Evolutionary conservation across 768 basidiomycete genomes (phyloP).

Genomic region (Lentinula guzmanii): DNA sequence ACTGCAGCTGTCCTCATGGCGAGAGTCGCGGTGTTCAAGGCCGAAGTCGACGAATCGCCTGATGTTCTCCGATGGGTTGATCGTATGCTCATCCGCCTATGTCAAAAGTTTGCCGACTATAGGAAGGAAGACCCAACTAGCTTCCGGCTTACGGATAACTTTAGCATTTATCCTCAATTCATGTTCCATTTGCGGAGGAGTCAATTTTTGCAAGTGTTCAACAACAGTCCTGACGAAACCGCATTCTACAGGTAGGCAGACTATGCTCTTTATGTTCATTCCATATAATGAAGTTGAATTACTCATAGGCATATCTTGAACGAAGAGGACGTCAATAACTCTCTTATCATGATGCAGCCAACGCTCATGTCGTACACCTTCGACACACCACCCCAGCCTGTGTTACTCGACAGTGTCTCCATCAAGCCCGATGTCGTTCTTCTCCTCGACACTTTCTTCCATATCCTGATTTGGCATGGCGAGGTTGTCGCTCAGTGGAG

Average conservation of each 20-base stretch:
- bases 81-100: slow-evolving; percentile 95
- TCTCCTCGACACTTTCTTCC: slow-evolving; percentile 98
- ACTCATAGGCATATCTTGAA: slow-evolving; percentile 79
- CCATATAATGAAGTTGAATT: not conserved
- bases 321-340: slow-evolving; percentile 98
- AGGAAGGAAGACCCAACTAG: slow-evolving; percentile 94
- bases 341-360: slow-evolving; percentile 99
- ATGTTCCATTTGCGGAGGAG: slow-evolving; percentile 98
- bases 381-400: slow-evolving; percentile 87
- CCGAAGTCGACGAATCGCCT: slow-evolving; percentile 96
- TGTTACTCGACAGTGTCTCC: slow-evolving; percentile 93
- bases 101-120: slow-evolving; percentile 99
- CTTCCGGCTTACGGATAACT: slow-evolving; percentile 91
- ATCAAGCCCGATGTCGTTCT: slow-evolving; percentile 97
- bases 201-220: slow-evolving; percentile 99
- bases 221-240: slow-evolving; percentile 99
- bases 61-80: slow-evolving; percentile 97
- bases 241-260: slow-evolving; percentile 84
- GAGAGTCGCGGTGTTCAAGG: slow-evolving; percentile 97
- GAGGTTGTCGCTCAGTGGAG: slow-evolving; percentile 97
- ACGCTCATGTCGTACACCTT: slow-evolving; percentile 98
- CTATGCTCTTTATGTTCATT: not conserved
- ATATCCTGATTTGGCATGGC: slow-evolving; percentile 99
- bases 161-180: slow-evolving; percentile 99
- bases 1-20: slow-evolving; percentile 98